Evolutionary conservation across 2,329 filamentous ascomycete genomes (phyloP), one percentile per base, ranked within the genome.

Genomic region (Rhynchosporium secalis): DNA sequence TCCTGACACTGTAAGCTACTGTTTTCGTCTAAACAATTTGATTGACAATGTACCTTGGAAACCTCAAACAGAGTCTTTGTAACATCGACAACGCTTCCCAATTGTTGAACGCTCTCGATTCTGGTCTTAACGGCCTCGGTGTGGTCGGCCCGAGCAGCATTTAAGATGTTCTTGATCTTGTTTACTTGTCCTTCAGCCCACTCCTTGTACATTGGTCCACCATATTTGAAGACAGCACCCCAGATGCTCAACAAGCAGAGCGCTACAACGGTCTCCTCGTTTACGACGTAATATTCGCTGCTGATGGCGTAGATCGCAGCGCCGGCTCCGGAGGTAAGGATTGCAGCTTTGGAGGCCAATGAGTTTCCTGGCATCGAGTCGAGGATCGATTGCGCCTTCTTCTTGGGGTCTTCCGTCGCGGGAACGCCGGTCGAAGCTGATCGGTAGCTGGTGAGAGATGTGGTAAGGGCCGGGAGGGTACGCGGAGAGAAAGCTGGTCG

Each of bases 201-300:
- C 79, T 94, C 86, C 76, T 83, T 87, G 86, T 98, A 98, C 78
- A 88, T 83, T 65, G 95, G 95, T 61, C 94, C 95, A 75, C 91
- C 92, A 78, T 92, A 97, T 81, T 96, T 95, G 82, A 91, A 94
- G 73, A 96, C 85, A 67, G 88, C 92, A 75, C 84, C 89, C 89
- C 96, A 99, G 76, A 98, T 91, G 77, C 89, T 92, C 76, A 98
- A 83, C 74, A 99, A 84, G 78, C 90, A 95, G 81, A 99, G 86
- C 70, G 91, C 91, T 75, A 96, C 91, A 76, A 99, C 90, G 68
- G 93, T 90, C 84, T 99, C 95, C 85, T 99, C 95, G 83, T 99
- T 99, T 81, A 99, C 85, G 77, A 99, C 92, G 81, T 97, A 98
- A 84, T 98, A 92, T 86, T 99, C 95, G 82, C 96, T 99, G 88